phyloP scores from a whole-genome alignment of 495 filamentous ascomycete genomes.

The Trichocladium uniseriatum region DNA sequence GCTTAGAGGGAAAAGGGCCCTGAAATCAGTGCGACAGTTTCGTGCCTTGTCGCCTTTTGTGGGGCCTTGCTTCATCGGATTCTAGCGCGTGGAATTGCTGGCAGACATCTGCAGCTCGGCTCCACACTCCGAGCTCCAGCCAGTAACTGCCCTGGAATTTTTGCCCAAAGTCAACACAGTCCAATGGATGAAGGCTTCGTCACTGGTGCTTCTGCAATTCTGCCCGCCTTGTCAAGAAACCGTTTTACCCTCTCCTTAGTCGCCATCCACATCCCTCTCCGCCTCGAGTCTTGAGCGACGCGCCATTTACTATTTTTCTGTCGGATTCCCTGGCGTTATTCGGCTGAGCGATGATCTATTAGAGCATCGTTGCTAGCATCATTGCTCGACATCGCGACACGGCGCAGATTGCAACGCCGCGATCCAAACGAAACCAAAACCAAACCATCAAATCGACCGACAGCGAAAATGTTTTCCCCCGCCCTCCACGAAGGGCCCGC shows the following conservation, averaged over 20 bases:
- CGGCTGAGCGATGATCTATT: neutral
- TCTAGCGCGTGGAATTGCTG: conserved; percentile 14
- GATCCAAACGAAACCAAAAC: neutral
- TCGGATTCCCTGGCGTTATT: neutral
- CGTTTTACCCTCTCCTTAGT: conserved; percentile 11
- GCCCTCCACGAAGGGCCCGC: conserved; percentile 37
- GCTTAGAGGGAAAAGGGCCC: too few species aligned
- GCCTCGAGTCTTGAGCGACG: neutral
- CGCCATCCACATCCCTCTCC: neutral
- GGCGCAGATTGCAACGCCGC: conserved; percentile 9
- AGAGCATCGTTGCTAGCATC: neutral
- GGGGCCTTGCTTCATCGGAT: too few species aligned
- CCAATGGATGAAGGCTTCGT: conserved; percentile 32
- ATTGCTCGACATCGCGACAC: neutral
- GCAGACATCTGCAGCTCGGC: conserved; percentile 14
- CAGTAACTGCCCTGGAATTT: conserved; percentile 24
- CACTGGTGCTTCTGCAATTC: conserved; percentile 15
- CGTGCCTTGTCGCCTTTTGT: too few species aligned
- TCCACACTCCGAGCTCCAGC: conserved; percentile 17
- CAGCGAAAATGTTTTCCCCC: conserved; percentile 54
- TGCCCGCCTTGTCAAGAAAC: conserved; percentile 8
- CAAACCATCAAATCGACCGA: conserved; percentile 4
- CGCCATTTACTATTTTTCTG: neutral
- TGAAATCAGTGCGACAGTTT: too few species aligned
- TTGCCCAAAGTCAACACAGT: conserved; percentile 31